Conservation (phyloP, 345 rosid species). For the Sisymbrium irio region DNA sequence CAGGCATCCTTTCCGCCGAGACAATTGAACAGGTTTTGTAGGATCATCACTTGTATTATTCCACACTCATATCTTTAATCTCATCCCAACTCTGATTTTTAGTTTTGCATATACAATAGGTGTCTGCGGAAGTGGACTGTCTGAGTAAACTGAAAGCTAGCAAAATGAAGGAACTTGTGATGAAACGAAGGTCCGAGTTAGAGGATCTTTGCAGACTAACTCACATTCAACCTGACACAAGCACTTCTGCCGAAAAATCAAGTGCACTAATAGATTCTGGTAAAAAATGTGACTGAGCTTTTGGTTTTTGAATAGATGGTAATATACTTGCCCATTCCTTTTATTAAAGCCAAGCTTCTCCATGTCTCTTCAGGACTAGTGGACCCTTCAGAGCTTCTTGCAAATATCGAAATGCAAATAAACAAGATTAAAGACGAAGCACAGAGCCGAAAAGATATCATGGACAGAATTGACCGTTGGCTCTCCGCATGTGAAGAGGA, state of each 20-base stretch:
- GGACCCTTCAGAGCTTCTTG: constrained; percentile 86
- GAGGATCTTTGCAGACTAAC: constrained; percentile 70
- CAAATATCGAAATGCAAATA: constrained; percentile 77
- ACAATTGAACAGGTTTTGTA: constrained; percentile 65
- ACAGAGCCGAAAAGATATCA: constrained; percentile 80
- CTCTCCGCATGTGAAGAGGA: constrained; percentile 95
- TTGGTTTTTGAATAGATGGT: neutral
- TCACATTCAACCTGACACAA: constrained; percentile 82
- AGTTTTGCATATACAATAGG: constrained; percentile 43
- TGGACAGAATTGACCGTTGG: constrained; percentile 93
- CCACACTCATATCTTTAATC: neutral
- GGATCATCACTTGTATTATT: neutral
- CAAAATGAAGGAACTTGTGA: constrained; percentile 94
- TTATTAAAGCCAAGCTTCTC: neutral
- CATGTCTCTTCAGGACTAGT: constrained; percentile 60
- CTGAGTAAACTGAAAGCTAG: constrained; percentile 76
- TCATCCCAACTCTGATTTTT: neutral
- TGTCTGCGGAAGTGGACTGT: constrained; percentile 79
- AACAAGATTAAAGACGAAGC: constrained; percentile 80
- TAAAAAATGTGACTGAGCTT: constrained; percentile 17
- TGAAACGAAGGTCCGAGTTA: constrained; percentile 81
- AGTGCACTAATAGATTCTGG: constrained; percentile 93
- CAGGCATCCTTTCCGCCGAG: constrained; percentile 66
- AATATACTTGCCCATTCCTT: neutral
- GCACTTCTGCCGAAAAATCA: constrained; percentile 89